Conservation (phyloP, 2,329 filamentous ascomycete genomes). For the Aureobasidium zeae region DNA sequence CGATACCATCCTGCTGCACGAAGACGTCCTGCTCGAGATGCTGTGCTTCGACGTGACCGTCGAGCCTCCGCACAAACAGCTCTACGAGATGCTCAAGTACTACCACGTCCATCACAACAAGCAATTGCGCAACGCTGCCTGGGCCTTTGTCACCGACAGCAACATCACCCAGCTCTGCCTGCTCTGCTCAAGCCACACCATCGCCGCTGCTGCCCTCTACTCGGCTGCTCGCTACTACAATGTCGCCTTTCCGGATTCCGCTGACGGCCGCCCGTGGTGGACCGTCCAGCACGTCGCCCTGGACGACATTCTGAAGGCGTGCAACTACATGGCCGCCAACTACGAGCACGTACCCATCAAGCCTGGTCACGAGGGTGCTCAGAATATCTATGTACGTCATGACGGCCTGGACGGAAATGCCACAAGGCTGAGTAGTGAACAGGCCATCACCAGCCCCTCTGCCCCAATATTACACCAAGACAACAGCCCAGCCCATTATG, state of each 20-base stretch:
- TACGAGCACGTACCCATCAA: slow-evolving; percentile 36
- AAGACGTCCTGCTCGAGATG: slow-evolving; percentile 83
- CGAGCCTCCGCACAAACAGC: slow-evolving; percentile 74
- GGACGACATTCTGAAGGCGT: slow-evolving; percentile 60
- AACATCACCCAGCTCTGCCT: slow-evolving; percentile 78
- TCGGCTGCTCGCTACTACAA: slow-evolving; percentile 70
- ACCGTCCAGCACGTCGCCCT: slow-evolving; percentile 63
- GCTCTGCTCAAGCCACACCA: slow-evolving; percentile 65
- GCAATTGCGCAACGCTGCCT: slow-evolving; percentile 71
- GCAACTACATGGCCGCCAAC: slow-evolving; percentile 60
- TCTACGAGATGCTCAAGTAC: slow-evolving; percentile 71
- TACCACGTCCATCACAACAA: slow-evolving; percentile 72
- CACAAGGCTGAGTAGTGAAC: slow-evolving; percentile 24
- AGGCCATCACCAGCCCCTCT: slow-evolving; percentile 21
- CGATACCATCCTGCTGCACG: slow-evolving; percentile 83
- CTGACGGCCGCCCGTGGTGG: slow-evolving; percentile 79
- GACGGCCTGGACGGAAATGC: slow-evolving; percentile 24
- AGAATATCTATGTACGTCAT: slow-evolving; percentile 39
- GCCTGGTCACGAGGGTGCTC: slow-evolving; percentile 30
- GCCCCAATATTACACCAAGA: slow-evolving; percentile 20
- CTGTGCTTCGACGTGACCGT: slow-evolving; percentile 91
- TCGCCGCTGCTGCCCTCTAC: slow-evolving; percentile 79
- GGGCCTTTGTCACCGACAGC: slow-evolving; percentile 90
- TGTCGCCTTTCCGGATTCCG: slow-evolving; percentile 63
- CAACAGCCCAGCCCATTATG: slow-evolving; percentile 23